Conservation (phyloP, 2,329 filamentous ascomycete species). For the Phoma sp. region DNA sequence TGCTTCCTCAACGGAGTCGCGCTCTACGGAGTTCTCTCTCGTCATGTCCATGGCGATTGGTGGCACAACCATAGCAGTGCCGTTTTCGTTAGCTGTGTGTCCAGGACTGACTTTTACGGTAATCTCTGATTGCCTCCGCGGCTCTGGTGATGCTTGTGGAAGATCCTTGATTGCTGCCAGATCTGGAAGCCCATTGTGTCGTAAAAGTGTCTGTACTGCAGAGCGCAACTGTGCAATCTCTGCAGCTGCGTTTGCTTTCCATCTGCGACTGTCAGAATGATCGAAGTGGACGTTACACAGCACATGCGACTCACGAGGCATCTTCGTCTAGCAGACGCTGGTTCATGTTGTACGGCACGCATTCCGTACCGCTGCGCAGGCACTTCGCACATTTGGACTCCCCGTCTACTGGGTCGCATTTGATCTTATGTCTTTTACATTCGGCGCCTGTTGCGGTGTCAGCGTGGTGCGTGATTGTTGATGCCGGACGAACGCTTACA, state of each 20-base stretch:
- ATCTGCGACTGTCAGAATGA: constrained; percentile 23
- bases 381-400: constrained; percentile 45
- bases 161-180: constrained; percentile 26
- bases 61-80: constrained; percentile 34
- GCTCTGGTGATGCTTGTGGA: constrained; percentile 20
- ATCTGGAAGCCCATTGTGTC: constrained; percentile 36
- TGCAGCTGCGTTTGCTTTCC: constrained; percentile 41
- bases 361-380: constrained; percentile 71
- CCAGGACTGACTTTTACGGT: constrained; percentile 29
- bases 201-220: constrained; percentile 38
- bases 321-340: constrained; percentile 45
- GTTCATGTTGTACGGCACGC: constrained; percentile 69
- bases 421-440: constrained; percentile 48
- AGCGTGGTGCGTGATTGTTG: neutral
- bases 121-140: constrained; percentile 12
- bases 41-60: constrained; percentile 48
- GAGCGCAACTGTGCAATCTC: constrained; percentile 37
- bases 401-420: constrained; percentile 42
- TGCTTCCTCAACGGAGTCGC: constrained; percentile 35
- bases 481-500: constrained; percentile 26
- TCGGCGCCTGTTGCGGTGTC: constrained; percentile 35
- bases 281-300: neutral
- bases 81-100: constrained; percentile 36
- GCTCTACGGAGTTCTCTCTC: constrained; percentile 42
- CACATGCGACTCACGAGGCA: constrained; percentile 33